Conservation (phyloP, 208 protist species). For the Trypanosoma boissoni region DNA sequence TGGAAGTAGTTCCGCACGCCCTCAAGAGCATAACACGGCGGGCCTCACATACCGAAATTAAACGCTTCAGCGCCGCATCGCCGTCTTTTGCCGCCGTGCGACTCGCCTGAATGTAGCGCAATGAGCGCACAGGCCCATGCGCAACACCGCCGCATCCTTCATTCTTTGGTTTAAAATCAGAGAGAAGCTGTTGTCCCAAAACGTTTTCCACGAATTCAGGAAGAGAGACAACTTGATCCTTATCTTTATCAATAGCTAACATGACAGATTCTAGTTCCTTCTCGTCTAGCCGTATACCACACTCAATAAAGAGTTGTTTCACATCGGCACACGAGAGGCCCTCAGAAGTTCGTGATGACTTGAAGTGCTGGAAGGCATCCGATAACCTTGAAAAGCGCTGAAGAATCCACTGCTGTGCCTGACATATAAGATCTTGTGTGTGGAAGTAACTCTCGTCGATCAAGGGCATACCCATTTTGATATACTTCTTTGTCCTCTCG, state of each 20-base stretch:
- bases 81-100: conserved; percentile 29
- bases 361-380: conserved; percentile 82
- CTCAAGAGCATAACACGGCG: conserved; percentile 75
- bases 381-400: conserved; percentile 64
- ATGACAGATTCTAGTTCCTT: conserved; percentile 58
- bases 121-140: conserved; percentile 33
- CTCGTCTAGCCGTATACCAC: conserved; percentile 39
- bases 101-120: conserved; percentile 25
- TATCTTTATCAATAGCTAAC: conserved; percentile 64
- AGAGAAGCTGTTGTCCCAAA: conserved; percentile 75
- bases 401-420: conserved; percentile 52
- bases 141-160: conserved; percentile 14
- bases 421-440: conserved; percentile 58
- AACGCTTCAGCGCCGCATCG: conserved; percentile 64
- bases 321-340: conserved; percentile 63
- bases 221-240: conserved; percentile 75
- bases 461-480: conserved; percentile 66
- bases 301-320: conserved; percentile 54
- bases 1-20: conserved; percentile 48
- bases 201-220: conserved; percentile 81
- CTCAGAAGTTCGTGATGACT: conserved; percentile 36
- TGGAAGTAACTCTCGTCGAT: conserved; percentile 77
- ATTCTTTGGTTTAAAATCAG: conserved; percentile 57
- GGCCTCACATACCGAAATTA: conserved; percentile 68
- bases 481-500: conserved; percentile 66